Evolutionary conservation across 2,329 filamentous ascomycete species (phyloP), one percentile per base, ranked within the genome.

Genomic region (Colletotrichum higginsianum): DNA sequence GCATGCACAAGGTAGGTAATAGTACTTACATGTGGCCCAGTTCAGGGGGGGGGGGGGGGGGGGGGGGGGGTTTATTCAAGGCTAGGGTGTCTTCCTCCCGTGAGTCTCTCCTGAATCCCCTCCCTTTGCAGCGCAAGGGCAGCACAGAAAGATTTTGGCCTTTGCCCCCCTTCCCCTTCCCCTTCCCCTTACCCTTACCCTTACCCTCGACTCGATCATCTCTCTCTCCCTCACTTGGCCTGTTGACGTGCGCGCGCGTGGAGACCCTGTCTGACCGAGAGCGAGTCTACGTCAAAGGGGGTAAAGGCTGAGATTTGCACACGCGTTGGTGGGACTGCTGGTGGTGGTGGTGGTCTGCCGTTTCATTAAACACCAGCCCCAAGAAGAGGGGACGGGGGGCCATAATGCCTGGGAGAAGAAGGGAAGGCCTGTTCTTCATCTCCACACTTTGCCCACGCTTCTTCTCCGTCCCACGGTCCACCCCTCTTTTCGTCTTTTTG

Each of bases 301-400:
- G 58, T 11, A 53, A 63, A 53, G 65, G 49, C 58, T 68, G 60
- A 60, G 58, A 71, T 71, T 35, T 68, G 58, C 68, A 64, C 65
- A 55, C 18, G 44, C 42, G 47, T 18, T 61, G 30, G 30, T 30
- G 26, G 21, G 23, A 50, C 38, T 47, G 53, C 35, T 38, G 18
- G 46, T 13, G 63, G 47, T 53, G 50, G 58, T 50, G 40, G 18
- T 67, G 58, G 68, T 46, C 65, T 68, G 65, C 53, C 65, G 52
- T 71, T 68, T 71, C 65, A 71, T 71, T 63, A 68, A 55, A 71
- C 64, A 68, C 68, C 65, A 68, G 30, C 61, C 68, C 50, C 30
- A 68, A 68, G 57, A 62, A 62, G 65, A 58, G 46, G 63, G 68
- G 68, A 58, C 40, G 47, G 30, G 30, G 30, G 30, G 30, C 30